Conservation (phyloP, 345 rosid genomes). For the Salix udensis region DNA sequence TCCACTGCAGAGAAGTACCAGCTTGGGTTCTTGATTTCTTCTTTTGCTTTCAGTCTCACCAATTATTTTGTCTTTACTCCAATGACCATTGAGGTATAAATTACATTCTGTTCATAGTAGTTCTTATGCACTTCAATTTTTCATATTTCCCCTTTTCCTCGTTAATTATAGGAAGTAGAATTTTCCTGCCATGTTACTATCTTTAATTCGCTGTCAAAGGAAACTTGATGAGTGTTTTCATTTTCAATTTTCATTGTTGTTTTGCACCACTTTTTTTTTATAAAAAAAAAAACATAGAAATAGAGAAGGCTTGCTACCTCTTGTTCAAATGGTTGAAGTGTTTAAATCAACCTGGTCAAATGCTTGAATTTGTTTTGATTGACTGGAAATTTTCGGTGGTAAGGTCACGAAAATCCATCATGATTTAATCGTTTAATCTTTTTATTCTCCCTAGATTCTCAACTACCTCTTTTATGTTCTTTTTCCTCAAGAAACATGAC, state of each 20-base stretch:
- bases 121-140: neutral
- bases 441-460: neutral
- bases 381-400: neutral
- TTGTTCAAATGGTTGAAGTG: neutral
- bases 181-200: neutral
- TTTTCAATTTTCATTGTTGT: neutral
- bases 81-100: constrained; percentile 81
- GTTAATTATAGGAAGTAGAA: neutral
- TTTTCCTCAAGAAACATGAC: neutral
- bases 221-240: neutral
- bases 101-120: no score
- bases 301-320: no score
- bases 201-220: constrained; percentile 1
- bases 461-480: neutral
- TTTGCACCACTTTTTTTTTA: neutral
- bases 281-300: no score
- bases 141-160: neutral
- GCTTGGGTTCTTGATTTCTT: constrained; percentile 78
- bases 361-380: neutral
- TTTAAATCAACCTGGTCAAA: neutral
- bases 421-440: neutral
- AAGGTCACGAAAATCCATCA: neutral
- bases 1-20: constrained; percentile 72
- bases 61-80: constrained; percentile 87
- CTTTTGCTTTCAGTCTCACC: constrained; percentile 76